Evolutionary conservation across 495 filamentous ascomycete species (phyloP), one percentile per base, ranked within the genome.

Genomic region (Talaromyces liani): DNA sequence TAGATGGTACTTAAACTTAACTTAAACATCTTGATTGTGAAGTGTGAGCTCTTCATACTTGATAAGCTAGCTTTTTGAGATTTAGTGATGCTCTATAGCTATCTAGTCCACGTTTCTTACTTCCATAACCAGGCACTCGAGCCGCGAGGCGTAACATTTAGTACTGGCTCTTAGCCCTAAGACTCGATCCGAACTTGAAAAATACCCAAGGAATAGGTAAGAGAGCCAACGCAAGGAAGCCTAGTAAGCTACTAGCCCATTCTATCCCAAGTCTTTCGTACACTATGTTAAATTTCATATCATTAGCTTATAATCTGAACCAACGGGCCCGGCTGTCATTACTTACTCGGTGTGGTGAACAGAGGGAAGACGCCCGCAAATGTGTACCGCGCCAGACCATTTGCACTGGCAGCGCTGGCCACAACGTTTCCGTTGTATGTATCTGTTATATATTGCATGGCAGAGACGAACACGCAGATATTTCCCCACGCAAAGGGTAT

Each of bases 401-500:
- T 27, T 24, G 53, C 53, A 16, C 20, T 27, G 2, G 69, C 65
- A 14, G 70, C 70, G 31, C 70, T 66, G 29, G 65, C 65, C 2
- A 70, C 62, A 47, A 60, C 78, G 16, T 65, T 22, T 14, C 80
- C 79, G 6, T 64, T 47, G 64, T 89, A 89, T 0, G 80, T 77
- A 61, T 91, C 87, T 22, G 82, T 72, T 0, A 86, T 71, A 65
- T 88, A 90, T 58, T 72, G 67, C 27, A 74, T 72, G 61, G 68
- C 58, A 47, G 66, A 63, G 10, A 82, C 77, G 58, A 88, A 89
- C 6, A 89, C 71, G 64, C 75, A 77, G 5, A 89, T 66, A 16
- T 87, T 88, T 3, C 87, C 88, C 80, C 83, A 89, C 0, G 83
- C 86, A 69, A 91, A 90, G 1, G 86, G 77, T 25, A 88, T 72